Evolutionary conservation across 2,329 filamentous ascomycete species (phyloP).

Genomic region (Scleromitrula shiraiana): DNA sequence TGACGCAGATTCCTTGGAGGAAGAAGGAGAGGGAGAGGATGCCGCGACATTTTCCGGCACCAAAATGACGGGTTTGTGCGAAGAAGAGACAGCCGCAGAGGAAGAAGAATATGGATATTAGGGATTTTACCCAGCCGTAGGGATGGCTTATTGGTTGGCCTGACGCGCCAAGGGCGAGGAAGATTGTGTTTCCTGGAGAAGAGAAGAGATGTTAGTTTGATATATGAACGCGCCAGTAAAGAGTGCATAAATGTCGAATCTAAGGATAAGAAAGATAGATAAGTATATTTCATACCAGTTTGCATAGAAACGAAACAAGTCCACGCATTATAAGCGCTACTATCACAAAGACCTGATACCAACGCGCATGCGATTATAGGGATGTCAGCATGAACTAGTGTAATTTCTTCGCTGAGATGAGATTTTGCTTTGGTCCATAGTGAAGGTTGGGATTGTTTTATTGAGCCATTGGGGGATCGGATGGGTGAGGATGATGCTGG

Average conservation of each 20-base stretch:
- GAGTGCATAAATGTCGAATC: not conserved
- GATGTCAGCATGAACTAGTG: slow-evolving; percentile 28
- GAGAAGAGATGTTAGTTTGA: not conserved
- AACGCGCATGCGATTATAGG: slow-evolving; percentile 37
- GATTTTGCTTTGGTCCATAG: not conserved
- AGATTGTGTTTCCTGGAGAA: slow-evolving; percentile 49
- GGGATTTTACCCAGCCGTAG: slow-evolving; percentile 44
- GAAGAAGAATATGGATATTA: slow-evolving; percentile 46
- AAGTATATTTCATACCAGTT: slow-evolving; percentile 35
- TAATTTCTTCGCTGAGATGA: slow-evolving; percentile 26
- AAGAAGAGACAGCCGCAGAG: slow-evolving; percentile 44
- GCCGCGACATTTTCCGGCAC: slow-evolving; percentile 30
- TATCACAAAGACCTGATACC: slow-evolving; percentile 40
- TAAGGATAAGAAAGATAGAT: not conserved
- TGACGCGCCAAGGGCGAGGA: slow-evolving; percentile 51
- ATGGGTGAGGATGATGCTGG: slow-evolving; percentile 8
- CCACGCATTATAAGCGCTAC: slow-evolving; percentile 40
- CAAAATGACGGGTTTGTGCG: slow-evolving; percentile 28
- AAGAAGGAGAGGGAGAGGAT: slow-evolving; percentile 43
- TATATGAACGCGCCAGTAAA: too few relatives aligned
- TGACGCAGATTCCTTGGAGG: slow-evolving; percentile 42
- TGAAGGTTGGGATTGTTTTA: slow-evolving; percentile 6
- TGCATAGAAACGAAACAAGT: slow-evolving; percentile 45
- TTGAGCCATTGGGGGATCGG: slow-evolving; percentile 10
- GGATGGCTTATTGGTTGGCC: slow-evolving; percentile 42